Percentiles rank a stretch among this genome's conserved stretches.
These are phyloP conservation scores for Paramecium pentaurelia DNA, from an alignment of 73 alveolate genomes.

Conservation along the genomic window DNA sequence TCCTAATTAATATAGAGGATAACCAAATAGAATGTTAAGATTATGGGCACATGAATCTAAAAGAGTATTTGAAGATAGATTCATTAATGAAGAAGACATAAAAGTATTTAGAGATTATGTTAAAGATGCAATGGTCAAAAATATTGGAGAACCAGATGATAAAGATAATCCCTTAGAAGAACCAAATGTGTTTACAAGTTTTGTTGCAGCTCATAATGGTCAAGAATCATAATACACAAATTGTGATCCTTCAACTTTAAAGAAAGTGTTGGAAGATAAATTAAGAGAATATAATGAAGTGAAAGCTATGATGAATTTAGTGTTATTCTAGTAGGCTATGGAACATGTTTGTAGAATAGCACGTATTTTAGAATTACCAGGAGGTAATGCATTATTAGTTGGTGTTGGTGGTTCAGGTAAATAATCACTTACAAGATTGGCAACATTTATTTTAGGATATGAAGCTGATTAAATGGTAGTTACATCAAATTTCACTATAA, in stretches of 20 bases:
- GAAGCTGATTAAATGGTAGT: slow-evolving; percentile 95
- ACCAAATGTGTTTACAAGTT: slow-evolving; percentile 85
- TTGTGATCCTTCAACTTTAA: slow-evolving; percentile 69
- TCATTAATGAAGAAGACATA: slow-evolving; percentile 90
- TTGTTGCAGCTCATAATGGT: slow-evolving; percentile 86
- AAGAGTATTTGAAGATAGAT: slow-evolving; percentile 97
- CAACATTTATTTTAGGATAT: slow-evolving; percentile 94
- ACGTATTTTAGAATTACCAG: slow-evolving; percentile 96
- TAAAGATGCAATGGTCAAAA: slow-evolving; percentile 40
- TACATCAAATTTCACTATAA: slow-evolving; percentile 90
- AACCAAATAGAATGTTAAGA: slow-evolving; percentile 87
- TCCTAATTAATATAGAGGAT: slow-evolving; percentile 91
- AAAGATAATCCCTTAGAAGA: slow-evolving; percentile 82
- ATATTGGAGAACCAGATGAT: slow-evolving; percentile 60
- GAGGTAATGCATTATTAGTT: slow-evolving; percentile 97
- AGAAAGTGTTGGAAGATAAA: slow-evolving; percentile 92
- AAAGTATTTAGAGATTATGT: slow-evolving; percentile 73
- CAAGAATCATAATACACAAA: slow-evolving; percentile 50
- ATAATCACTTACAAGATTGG: slow-evolving; percentile 94
- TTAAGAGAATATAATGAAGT: slow-evolving; percentile 94
- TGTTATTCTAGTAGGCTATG: slow-evolving; percentile 98
- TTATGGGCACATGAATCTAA: slow-evolving; percentile 99
- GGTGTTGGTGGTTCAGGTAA: slow-evolving; percentile 99
- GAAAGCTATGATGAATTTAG: slow-evolving; percentile 97
- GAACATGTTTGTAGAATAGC: slow-evolving; percentile 97